These are phyloP conservation scores for Funneliformis caledonium DNA, from an alignment of 371 early-diverging fungal species.

Conservation along the genomic window DNA sequence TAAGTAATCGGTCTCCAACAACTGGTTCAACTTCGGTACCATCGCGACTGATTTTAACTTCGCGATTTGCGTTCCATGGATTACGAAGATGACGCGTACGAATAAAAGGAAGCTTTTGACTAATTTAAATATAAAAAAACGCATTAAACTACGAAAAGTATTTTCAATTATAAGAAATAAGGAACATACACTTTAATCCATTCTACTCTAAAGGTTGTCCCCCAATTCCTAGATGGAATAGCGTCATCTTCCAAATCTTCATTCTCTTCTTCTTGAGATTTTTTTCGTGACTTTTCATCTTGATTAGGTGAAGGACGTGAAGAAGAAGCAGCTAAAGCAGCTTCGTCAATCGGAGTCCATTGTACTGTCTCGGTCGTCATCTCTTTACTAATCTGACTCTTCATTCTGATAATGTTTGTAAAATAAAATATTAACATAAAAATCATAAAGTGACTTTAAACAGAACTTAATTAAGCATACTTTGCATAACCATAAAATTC, in stretches of 20 bases:
- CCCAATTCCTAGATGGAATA: conserved; percentile 44
- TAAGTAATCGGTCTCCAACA: conserved; percentile 51
- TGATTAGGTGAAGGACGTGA: conserved; percentile 46
- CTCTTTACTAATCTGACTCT: conserved; percentile 21
- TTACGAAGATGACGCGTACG: conserved; percentile 54
- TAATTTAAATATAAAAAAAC: conserved; percentile 20
- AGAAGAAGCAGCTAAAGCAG: conserved; percentile 31
- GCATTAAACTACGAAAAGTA: neutral
- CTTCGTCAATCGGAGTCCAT: conserved; percentile 33
- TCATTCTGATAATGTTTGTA: conserved; percentile 3
- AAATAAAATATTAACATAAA: neutral
- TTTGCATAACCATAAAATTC: conserved; percentile 62
- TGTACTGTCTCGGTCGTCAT: conserved; percentile 29
- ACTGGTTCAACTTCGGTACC: conserved; percentile 58
- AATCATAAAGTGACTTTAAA: neutral
- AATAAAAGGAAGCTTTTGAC: conserved; percentile 54
- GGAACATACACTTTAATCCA: conserved; percentile 49
- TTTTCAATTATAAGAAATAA: neutral
- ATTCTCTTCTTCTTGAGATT: conserved; percentile 5
- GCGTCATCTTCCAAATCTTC: conserved; percentile 27
- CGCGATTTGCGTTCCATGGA: conserved; percentile 56
- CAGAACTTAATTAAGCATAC: conserved; percentile 33
- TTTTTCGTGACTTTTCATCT: neutral
- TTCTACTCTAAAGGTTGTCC: conserved; percentile 46
- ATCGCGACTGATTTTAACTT: conserved; percentile 59